A percentile compares a stretch with the other conserved stretches of the same genome.
Conservation (phyloP, 345 rosid genomes). For the Corchorus olitorius region DNA sequence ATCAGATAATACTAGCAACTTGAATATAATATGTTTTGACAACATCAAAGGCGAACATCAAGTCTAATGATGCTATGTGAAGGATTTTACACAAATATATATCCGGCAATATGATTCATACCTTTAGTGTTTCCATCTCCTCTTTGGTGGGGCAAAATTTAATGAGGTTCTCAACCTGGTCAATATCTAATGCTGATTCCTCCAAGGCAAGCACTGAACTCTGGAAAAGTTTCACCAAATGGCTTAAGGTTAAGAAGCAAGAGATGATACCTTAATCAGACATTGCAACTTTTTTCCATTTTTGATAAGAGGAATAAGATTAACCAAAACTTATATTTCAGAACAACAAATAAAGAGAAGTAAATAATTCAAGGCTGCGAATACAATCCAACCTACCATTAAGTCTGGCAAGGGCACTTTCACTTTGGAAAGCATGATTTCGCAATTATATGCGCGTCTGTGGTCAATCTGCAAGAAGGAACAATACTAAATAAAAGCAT, state of each 20-base stretch:
- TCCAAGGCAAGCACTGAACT: slow-evolving; percentile 74
- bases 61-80: background rate
- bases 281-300: background rate
- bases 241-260: slow-evolving; percentile 20
- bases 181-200: slow-evolving; percentile 76
- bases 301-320: background rate
- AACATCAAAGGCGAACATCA: slow-evolving; percentile 6
- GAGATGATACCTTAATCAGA: background rate
- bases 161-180: slow-evolving; percentile 90
- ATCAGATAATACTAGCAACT: slow-evolving; percentile 22
- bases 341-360: background rate
- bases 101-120: slow-evolving; percentile 21
- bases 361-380: background rate
- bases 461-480: slow-evolving; percentile 74
- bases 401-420: slow-evolving; percentile 81
- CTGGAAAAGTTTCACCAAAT: slow-evolving; percentile 44
- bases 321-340: background rate
- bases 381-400: slow-evolving; percentile 56
- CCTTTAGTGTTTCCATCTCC: slow-evolving; percentile 92
- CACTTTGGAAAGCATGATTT: slow-evolving; percentile 98
- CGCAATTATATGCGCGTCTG: slow-evolving; percentile 94
- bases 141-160: slow-evolving; percentile 93
- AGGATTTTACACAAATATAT: background rate
- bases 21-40: slow-evolving; percentile 6
- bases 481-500: slow-evolving; percentile 10